Evolutionary conservation across 495 filamentous ascomycete genomes (phyloP).

Genomic region (Penicillium turbatum): DNA sequence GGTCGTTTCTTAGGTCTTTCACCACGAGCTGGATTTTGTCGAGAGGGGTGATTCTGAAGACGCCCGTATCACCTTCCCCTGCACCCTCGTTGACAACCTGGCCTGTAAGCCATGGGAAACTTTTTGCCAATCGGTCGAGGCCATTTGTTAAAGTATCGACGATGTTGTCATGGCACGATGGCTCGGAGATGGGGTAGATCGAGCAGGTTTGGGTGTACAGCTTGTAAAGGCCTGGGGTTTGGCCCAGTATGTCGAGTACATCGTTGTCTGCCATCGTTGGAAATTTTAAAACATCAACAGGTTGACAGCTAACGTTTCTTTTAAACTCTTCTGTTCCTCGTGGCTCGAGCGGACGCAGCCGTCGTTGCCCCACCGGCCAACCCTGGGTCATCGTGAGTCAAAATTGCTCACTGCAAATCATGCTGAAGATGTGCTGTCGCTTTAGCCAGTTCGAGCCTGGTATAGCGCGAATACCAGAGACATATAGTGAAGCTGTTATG

Average conservation of each 20-base stretch:
- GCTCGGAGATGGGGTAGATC: slow-evolving; percentile 30
- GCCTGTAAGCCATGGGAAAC: slow-evolving; percentile 54
- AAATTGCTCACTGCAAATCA: neutral
- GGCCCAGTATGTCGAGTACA: slow-evolving; percentile 15
- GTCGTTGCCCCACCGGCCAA: neutral
- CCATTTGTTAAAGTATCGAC: slow-evolving; percentile 31
- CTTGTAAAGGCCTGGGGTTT: slow-evolving; percentile 14
- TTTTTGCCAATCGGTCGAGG: slow-evolving; percentile 31
- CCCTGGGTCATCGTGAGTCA: neutral
- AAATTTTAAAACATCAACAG: neutral
- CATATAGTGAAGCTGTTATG: too few relatives aligned
- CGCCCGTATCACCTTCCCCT: slow-evolving; percentile 31
- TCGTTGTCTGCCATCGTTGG: neutral
- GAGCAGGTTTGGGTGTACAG: slow-evolving; percentile 46
- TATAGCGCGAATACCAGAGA: too few relatives aligned
- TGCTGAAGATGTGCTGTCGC: too few relatives aligned
- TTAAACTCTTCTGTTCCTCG: neutral
- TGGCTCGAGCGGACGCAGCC: neutral
- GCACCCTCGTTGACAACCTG: slow-evolving; percentile 44
- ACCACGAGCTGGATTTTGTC: slow-evolving; percentile 37
- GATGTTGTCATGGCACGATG: slow-evolving; percentile 24
- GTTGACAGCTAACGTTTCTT: neutral
- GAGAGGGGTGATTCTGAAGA: slow-evolving; percentile 39
- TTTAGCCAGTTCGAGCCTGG: neutral
- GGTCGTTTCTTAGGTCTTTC: slow-evolving; percentile 38